These are phyloP conservation scores for Penicillium crustosum DNA, from an alignment of 2,329 filamentous ascomycete genomes.

Conservation along the genomic window DNA sequence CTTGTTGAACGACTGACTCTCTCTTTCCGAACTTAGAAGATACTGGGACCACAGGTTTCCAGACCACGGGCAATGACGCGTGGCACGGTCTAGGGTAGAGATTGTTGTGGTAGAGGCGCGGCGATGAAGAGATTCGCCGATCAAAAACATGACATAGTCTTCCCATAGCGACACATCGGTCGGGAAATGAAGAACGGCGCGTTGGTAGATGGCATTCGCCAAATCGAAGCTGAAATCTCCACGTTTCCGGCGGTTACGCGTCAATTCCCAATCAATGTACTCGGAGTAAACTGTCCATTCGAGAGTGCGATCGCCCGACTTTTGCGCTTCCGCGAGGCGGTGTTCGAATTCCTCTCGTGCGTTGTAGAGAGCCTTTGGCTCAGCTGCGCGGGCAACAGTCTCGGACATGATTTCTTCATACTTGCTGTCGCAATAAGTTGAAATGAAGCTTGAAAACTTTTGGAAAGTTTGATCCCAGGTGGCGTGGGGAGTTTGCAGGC, in stretches of 20 bases:
- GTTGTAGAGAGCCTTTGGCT: conserved; percentile 55
- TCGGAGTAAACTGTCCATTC: conserved; percentile 58
- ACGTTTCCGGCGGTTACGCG: conserved; percentile 56
- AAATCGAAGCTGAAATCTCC: conserved; percentile 54
- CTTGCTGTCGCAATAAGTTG: conserved; percentile 52
- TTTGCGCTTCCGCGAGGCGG: conserved; percentile 52
- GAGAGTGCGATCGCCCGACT: conserved; percentile 52
- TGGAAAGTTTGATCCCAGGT: conserved; percentile 61
- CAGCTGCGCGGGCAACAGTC: conserved; percentile 51
- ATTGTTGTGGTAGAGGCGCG: conserved; percentile 55
- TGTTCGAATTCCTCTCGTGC: conserved; percentile 57
- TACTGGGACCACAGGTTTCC: conserved; percentile 88
- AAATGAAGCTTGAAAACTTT: conserved; percentile 60
- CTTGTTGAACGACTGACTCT: conserved; percentile 71
- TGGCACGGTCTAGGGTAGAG: conserved; percentile 75
- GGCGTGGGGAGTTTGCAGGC: conserved; percentile 59
- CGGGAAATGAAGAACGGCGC: conserved; percentile 72
- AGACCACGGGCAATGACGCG: conserved; percentile 89
- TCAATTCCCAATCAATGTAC: conserved; percentile 85
- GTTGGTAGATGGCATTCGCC: conserved; percentile 68
- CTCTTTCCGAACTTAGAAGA: conserved; percentile 78
- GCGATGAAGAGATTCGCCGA: conserved; percentile 52
- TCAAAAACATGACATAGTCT: conserved; percentile 75
- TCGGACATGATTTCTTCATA: conserved; percentile 62
- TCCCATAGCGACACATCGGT: conserved; percentile 76